These are phyloP conservation scores for Anisodus acutangulus DNA, from an alignment of 257 asterid genomes.

Conservation along the genomic window DNA sequence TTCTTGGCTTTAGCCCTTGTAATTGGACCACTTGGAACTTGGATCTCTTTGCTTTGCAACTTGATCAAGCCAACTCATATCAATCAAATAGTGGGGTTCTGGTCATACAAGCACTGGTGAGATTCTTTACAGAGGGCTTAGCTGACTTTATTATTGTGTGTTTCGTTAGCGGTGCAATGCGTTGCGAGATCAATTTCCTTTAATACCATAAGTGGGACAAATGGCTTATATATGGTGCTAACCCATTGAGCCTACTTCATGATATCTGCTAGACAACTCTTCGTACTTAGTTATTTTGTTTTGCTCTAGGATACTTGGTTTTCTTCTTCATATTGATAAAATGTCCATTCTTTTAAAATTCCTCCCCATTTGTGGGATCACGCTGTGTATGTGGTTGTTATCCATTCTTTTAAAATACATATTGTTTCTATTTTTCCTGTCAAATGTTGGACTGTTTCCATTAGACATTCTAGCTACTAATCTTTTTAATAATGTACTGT, in stretches of 20 bases:
- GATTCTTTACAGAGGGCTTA: not conserved
- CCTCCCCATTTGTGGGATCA: no score
- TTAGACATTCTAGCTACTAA: conserved; percentile 23
- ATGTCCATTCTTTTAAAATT: not conserved
- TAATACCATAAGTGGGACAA: conserved; percentile 1
- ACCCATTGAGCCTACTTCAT: not conserved
- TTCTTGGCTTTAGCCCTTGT: not conserved
- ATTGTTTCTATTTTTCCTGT: not conserved
- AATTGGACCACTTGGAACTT: not conserved
- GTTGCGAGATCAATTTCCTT: not conserved
- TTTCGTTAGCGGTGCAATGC: conserved; percentile 4
- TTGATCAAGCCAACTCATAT: not conserved
- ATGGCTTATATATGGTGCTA: conserved; percentile 13
- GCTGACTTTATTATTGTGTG: not conserved
- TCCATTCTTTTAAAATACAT: not conserved
- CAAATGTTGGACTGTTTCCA: conserved; percentile 16
- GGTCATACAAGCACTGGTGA: not conserved
- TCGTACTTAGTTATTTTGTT: not conserved
- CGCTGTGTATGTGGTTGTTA: not conserved
- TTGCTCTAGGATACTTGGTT: not conserved
- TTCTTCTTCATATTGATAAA: conserved; percentile 7
- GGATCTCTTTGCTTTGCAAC: conserved; percentile 23
- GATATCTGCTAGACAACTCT: not conserved
- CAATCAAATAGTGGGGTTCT: conserved; percentile 9
- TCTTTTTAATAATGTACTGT: conserved; percentile 28